These are phyloP conservation scores for Tricholoma sp. DNA, from an alignment of 768 basidiomycete genomes.

Conservation along the genomic window DNA sequence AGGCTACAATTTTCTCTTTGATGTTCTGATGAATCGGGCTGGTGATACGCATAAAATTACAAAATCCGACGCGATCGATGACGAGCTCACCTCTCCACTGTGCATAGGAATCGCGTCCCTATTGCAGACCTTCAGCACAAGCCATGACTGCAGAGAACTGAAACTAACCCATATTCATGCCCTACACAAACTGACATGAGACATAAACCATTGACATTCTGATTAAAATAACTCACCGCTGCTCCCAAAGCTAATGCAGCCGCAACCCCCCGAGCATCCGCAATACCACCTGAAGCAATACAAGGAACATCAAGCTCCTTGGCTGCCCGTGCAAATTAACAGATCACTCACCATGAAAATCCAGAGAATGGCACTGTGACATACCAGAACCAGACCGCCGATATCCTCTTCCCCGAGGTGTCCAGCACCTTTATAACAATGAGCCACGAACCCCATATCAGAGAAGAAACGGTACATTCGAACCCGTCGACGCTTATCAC, in stretches of 20 bases:
- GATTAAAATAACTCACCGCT: conserved; percentile 41
- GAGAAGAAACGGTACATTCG: conserved; percentile 51
- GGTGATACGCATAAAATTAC: neutral
- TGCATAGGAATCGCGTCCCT: conserved; percentile 90
- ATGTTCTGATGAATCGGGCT: conserved; percentile 86
- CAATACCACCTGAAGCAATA: conserved; percentile 89
- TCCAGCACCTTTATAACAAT: conserved; percentile 62
- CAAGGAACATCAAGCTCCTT: conserved; percentile 81
- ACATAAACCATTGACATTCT: neutral
- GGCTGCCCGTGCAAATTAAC: conserved; percentile 79
- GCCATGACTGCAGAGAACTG: conserved; percentile 16
- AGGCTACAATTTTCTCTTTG: conserved; percentile 84
- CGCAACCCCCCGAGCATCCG: conserved; percentile 79
- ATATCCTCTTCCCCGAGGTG: conserved; percentile 96
- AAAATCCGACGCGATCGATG: neutral
- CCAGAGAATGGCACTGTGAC: neutral
- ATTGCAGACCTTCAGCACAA: conserved; percentile 11
- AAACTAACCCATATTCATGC: conserved; percentile 71
- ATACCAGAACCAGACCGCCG: conserved; percentile 77
- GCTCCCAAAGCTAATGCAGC: conserved; percentile 81
- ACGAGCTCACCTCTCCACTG: conserved; percentile 61
- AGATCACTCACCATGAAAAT: neutral
- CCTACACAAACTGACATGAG: conserved; percentile 35
- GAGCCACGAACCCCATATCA: conserved; percentile 2
- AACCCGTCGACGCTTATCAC: conserved; percentile 87